phyloP scores from a whole-genome alignment of 305 asterid species.

The Fraxinus greggii region DNA sequence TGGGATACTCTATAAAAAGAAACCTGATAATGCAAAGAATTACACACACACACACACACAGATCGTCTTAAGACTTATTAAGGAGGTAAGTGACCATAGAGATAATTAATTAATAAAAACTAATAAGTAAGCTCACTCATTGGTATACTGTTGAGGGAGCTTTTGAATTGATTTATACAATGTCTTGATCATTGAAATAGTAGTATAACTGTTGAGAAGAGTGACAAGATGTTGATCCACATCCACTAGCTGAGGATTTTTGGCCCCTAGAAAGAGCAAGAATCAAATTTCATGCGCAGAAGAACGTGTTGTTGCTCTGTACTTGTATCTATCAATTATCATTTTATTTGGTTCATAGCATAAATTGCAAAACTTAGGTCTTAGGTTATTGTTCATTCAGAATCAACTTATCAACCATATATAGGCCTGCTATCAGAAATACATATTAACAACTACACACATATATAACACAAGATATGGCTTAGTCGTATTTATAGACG shows the following conservation, averaged over 20 bases:
- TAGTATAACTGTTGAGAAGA: background rate
- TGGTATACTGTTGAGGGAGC: background rate
- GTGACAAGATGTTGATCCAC: background rate
- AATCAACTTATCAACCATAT: background rate
- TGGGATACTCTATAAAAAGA: no score
- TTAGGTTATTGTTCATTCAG: background rate
- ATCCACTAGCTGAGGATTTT: slow-evolving; percentile 5
- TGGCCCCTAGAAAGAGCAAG: slow-evolving; percentile 4
- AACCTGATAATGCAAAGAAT: no score
- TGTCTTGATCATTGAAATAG: background rate
- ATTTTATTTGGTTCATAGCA: background rate
- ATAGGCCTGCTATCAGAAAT: background rate
- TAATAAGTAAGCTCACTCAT: background rate
- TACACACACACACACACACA: no score
- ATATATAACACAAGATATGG: background rate
- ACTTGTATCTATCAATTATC: background rate
- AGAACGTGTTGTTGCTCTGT: background rate
- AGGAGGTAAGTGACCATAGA: no score
- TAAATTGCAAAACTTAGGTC: slow-evolving; percentile 1
- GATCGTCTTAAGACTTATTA: no score
- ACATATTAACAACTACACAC: background rate
- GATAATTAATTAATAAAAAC: no score
- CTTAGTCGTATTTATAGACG: background rate
- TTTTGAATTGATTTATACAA: background rate
- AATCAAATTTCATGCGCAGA: slow-evolving; percentile 4